Percentiles rank a stretch among this genome's conserved stretches.
Conservation (phyloP, 441 rosid species). For the Populus trichocarpa region DNA sequence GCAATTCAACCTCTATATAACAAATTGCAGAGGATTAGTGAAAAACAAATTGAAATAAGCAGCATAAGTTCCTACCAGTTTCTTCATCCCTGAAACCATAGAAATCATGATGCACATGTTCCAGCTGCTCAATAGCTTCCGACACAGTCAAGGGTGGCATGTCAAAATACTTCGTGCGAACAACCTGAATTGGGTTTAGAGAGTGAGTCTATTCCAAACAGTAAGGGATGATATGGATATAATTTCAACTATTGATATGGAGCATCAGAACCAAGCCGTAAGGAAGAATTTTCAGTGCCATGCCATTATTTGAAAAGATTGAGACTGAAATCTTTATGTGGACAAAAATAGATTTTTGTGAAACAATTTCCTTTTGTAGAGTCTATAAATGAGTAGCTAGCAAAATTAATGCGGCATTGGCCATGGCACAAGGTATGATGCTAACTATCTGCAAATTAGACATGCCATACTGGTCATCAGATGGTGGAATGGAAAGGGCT, state of each 20-base stretch:
- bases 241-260: background rate
- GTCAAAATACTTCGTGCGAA: constrained; percentile 83
- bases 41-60: constrained; percentile 6
- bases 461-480: background rate
- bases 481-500: background rate
- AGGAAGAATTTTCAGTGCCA: background rate
- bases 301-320: background rate
- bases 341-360: background rate
- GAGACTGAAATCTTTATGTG: background rate
- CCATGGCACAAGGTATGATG: background rate
- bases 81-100: constrained; percentile 86
- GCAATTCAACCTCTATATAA: background rate
- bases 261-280: background rate
- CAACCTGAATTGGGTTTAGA: constrained; percentile 42
- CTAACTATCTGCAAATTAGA: background rate
- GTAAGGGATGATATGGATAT: background rate
- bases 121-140: constrained; percentile 90
- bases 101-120: constrained; percentile 79
- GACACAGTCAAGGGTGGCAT: constrained; percentile 84
- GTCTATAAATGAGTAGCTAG: background rate
- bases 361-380: background rate
- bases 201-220: background rate
- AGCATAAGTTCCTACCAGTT: constrained; percentile 53
- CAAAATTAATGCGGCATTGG: background rate
- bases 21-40: background rate